Evolutionary conservation across 1,284 basidiomycete species (phyloP).

Genomic region (Ustilago esculenta): DNA sequence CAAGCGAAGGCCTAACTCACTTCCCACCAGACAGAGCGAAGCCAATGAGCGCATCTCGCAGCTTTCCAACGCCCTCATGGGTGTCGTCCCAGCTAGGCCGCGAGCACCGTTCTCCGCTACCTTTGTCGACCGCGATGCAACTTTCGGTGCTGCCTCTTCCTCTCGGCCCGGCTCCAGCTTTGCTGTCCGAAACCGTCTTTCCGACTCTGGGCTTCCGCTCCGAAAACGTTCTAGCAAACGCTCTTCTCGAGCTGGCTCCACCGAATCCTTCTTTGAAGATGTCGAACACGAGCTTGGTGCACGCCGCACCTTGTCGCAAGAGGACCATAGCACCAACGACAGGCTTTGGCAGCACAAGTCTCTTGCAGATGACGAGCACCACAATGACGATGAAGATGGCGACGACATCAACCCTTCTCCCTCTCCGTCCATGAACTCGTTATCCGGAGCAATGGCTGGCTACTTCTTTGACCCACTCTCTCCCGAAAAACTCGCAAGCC

Average conservation of each 20-base stretch:
- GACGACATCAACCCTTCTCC: conserved; percentile 42
- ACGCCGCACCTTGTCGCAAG: background rate
- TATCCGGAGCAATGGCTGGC: conserved; percentile 45
- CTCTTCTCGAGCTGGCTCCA: conserved; percentile 28
- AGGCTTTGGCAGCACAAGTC: conserved; percentile 1
- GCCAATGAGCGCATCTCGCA: conserved; percentile 36
- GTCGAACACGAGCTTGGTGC: conserved; percentile 34
- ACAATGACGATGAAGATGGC: conserved; percentile 11
- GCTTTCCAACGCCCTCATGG: conserved; percentile 27
- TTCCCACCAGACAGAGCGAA: conserved; percentile 41
- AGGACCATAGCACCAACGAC: background rate
- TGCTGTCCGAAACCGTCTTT: conserved; percentile 20
- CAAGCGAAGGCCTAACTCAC: conserved; percentile 53
- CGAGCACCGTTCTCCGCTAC: conserved; percentile 29
- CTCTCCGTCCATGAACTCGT: conserved; percentile 36
- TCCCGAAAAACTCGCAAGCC: conserved; percentile 44
- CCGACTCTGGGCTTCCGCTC: conserved; percentile 12
- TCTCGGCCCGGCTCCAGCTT: conserved; percentile 24
- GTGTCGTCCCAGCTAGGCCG: conserved; percentile 15
- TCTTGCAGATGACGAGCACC: background rate
- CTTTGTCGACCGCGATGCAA: conserved; percentile 16
- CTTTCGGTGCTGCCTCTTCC: conserved; percentile 22
- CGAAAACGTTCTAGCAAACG: conserved; percentile 16
- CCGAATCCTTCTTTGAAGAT: conserved; percentile 39
- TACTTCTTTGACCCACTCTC: conserved; percentile 63